Evolutionary conservation across 805 yeast genomes (phyloP).

Genomic region (Dipodascus geniculatus): DNA sequence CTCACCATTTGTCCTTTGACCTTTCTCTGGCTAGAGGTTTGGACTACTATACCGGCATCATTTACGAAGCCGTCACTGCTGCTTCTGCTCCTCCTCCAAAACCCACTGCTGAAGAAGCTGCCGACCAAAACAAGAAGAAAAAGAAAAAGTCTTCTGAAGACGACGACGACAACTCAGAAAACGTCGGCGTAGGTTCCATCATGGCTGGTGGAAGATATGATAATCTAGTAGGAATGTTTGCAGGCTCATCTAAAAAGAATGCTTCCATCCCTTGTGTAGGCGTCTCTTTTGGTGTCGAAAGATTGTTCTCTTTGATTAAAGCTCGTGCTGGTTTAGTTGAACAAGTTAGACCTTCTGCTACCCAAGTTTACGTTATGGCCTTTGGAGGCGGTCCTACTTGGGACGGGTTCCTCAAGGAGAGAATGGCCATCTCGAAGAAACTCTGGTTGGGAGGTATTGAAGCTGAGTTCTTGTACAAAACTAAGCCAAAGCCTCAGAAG

Average conservation of each 20-base stretch:
- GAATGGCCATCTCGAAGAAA: constrained; percentile 74
- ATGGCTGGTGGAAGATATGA: constrained; percentile 99
- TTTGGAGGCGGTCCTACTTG: constrained; percentile 97
- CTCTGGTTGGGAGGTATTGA: constrained; percentile 87
- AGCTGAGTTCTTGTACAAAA: constrained; percentile 83
- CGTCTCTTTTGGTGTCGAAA: constrained; percentile 92
- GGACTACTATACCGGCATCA: constrained; percentile 94
- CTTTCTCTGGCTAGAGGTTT: constrained; percentile 93
- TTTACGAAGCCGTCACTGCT: constrained; percentile 90
- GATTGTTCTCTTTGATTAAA: constrained; percentile 81
- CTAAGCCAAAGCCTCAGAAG: constrained; percentile 88
- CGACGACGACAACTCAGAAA: constrained; percentile 87
- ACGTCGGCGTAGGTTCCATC: constrained; percentile 96
- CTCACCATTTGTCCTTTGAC: constrained; percentile 62
- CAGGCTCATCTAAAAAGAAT: constrained; percentile 63
- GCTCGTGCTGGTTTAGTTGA: constrained; percentile 55
- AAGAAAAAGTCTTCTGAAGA: constrained; percentile 31
- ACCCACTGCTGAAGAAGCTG: constrained; percentile 38
- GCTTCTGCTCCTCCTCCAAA: constrained; percentile 95
- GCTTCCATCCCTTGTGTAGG: constrained; percentile 93
- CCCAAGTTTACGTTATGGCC: constrained; percentile 94
- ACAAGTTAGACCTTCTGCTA: constrained; percentile 66
- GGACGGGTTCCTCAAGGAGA: constrained; percentile 84
- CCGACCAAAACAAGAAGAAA: constrained; percentile 17
- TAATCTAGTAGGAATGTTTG: constrained; percentile 92